A percentile compares a stretch with the other conserved stretches of the same genome.
These are phyloP conservation scores for Russula virescens DNA, from an alignment of 768 basidiomycete species.

Conservation along the genomic window DNA sequence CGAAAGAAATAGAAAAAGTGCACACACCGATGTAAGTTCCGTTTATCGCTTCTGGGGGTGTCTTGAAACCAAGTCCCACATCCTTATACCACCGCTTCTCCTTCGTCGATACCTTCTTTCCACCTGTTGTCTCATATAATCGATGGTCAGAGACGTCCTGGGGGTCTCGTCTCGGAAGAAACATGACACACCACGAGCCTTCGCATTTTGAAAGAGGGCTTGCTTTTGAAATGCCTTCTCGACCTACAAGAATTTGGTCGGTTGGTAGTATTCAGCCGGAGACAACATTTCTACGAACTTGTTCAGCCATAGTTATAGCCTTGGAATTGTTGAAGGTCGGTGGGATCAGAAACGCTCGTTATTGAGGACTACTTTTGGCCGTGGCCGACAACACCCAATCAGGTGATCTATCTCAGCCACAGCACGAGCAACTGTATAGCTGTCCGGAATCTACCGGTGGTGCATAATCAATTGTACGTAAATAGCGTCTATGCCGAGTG, in stretches of 20 bases:
- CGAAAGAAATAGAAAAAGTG: background rate
- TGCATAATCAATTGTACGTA: background rate
- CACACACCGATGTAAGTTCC: conserved; percentile 92
- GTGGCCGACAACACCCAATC: conserved; percentile 13
- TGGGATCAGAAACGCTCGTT: background rate
- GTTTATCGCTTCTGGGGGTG: conserved; percentile 89
- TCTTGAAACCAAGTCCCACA: conserved; percentile 95
- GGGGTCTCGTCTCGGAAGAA: background rate
- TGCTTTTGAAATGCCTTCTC: conserved; percentile 99
- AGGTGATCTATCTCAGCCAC: conserved; percentile 21
- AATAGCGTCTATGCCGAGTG: too few species aligned
- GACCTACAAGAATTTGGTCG: conserved; percentile 46
- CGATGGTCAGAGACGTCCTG: conserved; percentile 2
- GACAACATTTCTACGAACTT: conserved; percentile 29
- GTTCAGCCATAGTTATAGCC: conserved; percentile 37
- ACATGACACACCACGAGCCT: conserved; percentile 72
- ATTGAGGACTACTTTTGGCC: conserved; percentile 7
- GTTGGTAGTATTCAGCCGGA: background rate
- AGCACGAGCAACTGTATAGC: conserved; percentile 18
- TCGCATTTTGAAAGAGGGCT: conserved; percentile 95
- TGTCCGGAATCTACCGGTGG: conserved; percentile 15
- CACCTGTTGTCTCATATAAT: conserved; percentile 39
- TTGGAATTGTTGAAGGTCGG: conserved; percentile 25
- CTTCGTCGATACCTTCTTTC: conserved; percentile 90
- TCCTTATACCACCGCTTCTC: conserved; percentile 99